Conservation (phyloP, 2,329 filamentous ascomycete genomes). For the Diaporthe sp. region DNA sequence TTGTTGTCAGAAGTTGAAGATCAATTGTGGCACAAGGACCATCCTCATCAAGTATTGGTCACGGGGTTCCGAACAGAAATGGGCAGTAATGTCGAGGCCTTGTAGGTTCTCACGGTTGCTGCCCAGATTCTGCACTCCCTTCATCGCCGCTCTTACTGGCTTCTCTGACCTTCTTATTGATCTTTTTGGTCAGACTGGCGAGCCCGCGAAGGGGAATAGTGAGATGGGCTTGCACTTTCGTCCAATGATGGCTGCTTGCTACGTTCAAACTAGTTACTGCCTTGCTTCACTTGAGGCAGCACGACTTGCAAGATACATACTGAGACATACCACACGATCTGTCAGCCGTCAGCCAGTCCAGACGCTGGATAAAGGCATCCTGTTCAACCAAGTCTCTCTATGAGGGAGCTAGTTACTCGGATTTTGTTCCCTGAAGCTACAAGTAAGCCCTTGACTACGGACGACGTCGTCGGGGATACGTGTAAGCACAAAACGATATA, state of each 20-base stretch:
- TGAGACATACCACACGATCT: not conserved
- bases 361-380: not conserved
- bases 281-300: not conserved
- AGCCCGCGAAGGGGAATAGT: not conserved
- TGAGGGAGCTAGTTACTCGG: not conserved
- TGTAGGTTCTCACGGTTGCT: not conserved
- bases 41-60: not conserved
- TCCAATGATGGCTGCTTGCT: not conserved
- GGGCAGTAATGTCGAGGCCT: not conserved
- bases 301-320: not conserved
- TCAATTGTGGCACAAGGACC: not conserved
- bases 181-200: not conserved
- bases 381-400: not conserved
- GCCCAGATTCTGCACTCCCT: not conserved
- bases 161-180: not conserved
- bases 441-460: conserved; percentile 3
- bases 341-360: conserved; percentile 2
- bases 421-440: not conserved
- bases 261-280: not conserved
- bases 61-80: not conserved
- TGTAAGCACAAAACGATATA: conserved; percentile 2
- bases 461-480: not conserved
- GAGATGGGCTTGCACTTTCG: not conserved
- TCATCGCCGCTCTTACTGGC: not conserved
- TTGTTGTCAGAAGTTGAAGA: not conserved